Conservation (phyloP, 176 grass and related monocot genomes). For the Musa beccarii region DNA sequence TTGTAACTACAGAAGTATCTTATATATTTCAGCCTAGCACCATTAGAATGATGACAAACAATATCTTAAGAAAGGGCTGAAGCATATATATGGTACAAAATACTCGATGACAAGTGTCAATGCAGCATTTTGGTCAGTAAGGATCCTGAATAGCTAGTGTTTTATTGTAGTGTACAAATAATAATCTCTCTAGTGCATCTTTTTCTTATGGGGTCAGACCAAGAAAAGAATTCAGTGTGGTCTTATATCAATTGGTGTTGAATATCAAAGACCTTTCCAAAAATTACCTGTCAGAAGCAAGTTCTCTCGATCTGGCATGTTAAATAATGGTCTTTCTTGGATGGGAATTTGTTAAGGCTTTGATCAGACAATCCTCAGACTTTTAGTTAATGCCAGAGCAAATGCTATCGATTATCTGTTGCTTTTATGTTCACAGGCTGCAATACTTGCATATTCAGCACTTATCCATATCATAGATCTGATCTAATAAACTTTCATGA, state of each 20-base stretch:
- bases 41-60: too few species aligned
- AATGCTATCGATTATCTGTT: background rate
- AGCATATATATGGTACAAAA: too few species aligned
- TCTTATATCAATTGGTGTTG: background rate
- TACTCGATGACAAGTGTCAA: too few species aligned
- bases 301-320: background rate
- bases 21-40: too few species aligned
- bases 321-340: background rate
- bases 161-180: too few species aligned
- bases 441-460: background rate
- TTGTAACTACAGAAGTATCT: too few species aligned
- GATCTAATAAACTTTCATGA: background rate
- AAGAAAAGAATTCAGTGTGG: background rate
- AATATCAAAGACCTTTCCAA: background rate
- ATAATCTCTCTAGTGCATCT: too few species aligned
- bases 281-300: background rate
- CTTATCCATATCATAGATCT: background rate
- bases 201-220: background rate
- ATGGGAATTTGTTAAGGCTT: background rate
- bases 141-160: too few species aligned
- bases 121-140: too few species aligned
- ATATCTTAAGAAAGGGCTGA: too few species aligned
- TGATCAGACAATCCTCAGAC: background rate
- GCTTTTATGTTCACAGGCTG: background rate
- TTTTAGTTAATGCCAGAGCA: background rate